Base-by-base conservation (phyloP, 2,329 filamentous ascomycete species). In the Penicillium sp. region DNA sequence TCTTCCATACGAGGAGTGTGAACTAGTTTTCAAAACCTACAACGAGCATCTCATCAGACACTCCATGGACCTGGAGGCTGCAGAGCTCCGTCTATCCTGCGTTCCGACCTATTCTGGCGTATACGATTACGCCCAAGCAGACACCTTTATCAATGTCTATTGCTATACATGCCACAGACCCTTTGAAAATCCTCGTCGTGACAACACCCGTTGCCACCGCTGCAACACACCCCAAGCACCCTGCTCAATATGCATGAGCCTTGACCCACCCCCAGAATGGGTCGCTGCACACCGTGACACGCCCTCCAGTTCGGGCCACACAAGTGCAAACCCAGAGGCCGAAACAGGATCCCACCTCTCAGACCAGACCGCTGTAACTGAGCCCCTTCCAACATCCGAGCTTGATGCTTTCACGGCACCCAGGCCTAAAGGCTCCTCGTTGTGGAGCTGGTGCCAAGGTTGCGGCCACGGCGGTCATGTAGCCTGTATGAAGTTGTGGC, bases 401-500 rank as follows among this genome's bases (percentile, higher is more conserved):
- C 35, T 75, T 62, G 64, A 67, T 38, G n/a, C 70, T 58, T 63
- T 67, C 64, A 72, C 59, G 64, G 59, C 61, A 60, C 65, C 70
- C 8, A 70, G 71, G 19, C 70, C 71, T 33, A 72, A 70, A 58
- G 76, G 75, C 35, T 69, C 76, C 16, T 70, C 72, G 6, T 77
- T 86, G 22, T 86, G 82, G 81, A 80, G 82, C 5, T 83, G 81
- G 77, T 89, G 87, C 71, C 79, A 86, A 67, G 77, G 82, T 13
- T 89, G 87, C 71, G 84, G 85, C 4, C 87, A 89, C 66, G 81
- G 83, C 42, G 85, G 83, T 2, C 87, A 89, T 68, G 75, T 81
- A 6, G 80, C 81, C 53, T 89, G 87, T 70, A 78, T 87, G 33
- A 78, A 77, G 7, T 78, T 79, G 14, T 88, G 86, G 85, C 82